These are phyloP conservation scores for Bertia moriformis DNA, from an alignment of 2,329 filamentous ascomycete species.

Conservation along the genomic window DNA sequence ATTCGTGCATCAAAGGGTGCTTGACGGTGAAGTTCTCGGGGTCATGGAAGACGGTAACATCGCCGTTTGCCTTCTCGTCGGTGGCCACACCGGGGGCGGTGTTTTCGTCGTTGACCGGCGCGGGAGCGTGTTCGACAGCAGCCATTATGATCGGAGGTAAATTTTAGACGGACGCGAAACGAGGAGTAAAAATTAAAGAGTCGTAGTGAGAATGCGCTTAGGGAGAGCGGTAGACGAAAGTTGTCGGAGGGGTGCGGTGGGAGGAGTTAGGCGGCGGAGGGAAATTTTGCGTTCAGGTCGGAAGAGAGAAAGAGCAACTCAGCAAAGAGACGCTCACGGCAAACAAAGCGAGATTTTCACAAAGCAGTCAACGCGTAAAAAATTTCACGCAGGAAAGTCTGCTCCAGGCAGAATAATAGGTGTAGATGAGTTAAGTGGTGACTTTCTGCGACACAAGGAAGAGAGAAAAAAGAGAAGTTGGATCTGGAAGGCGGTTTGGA, in stretches of 20 bases:
- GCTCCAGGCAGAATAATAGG: conserved; percentile 19
- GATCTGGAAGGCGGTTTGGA: too few species aligned
- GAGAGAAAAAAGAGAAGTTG: too few species aligned
- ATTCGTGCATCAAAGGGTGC: conserved; percentile 91
- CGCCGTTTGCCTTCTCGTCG: conserved; percentile 19
- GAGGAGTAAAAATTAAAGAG: background rate
- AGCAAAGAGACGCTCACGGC: too few species aligned
- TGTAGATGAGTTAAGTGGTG: background rate
- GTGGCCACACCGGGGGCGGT: background rate
- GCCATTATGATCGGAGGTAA: background rate
- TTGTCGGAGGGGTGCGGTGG: background rate
- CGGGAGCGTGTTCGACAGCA: background rate
- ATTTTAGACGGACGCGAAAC: background rate
- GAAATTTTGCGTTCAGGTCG: too few species aligned
- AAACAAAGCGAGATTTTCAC: too few species aligned
- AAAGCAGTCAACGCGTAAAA: too few species aligned
- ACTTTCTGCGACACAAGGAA: too few species aligned
- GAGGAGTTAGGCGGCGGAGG: too few species aligned
- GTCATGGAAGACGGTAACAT: conserved; percentile 90
- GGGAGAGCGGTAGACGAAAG: background rate
- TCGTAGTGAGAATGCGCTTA: background rate
- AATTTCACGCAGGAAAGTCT: too few species aligned
- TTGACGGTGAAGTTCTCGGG: conserved; percentile 99
- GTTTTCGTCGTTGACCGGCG: background rate
- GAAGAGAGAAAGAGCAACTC: too few species aligned